Evolutionary conservation across 2,329 filamentous ascomycete species (phyloP).

Genomic region (Bipolaris victoriae): DNA sequence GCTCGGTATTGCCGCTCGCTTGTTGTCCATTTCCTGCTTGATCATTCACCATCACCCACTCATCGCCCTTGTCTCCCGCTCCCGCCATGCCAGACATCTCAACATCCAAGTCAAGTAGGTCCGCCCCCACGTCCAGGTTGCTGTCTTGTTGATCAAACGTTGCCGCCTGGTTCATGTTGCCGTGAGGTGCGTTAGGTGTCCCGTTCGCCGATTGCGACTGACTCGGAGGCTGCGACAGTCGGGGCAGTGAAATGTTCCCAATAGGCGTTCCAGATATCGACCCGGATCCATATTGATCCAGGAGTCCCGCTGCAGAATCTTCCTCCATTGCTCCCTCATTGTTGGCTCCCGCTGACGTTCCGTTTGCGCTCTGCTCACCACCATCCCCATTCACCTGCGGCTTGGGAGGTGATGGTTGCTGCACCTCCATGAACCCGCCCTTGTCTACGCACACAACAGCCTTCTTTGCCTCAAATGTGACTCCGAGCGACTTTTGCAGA

Average conservation of each 20-base stretch:
- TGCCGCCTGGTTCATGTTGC: conserved; percentile 29
- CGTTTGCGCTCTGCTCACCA: conserved; percentile 35
- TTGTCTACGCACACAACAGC: conserved; percentile 75
- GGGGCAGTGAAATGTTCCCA: conserved; percentile 67
- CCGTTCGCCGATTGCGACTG: conserved; percentile 64
- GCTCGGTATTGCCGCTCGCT: conserved; percentile 21
- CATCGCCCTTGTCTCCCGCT: conserved; percentile 41
- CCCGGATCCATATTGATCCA: conserved; percentile 72
- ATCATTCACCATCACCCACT: conserved; percentile 47
- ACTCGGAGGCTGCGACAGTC: conserved; percentile 57
- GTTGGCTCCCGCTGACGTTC: conserved; percentile 41
- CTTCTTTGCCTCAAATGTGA: conserved; percentile 68
- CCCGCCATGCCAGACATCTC: conserved; percentile 65
- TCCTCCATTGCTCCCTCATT: conserved; percentile 44
- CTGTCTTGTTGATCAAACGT: conserved; percentile 34
- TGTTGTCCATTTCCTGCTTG: conserved; percentile 29
- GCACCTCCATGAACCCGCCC: conserved; percentile 72
- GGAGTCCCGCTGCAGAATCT: conserved; percentile 62
- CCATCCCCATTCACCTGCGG: conserved; percentile 42
- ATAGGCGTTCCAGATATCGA: conserved; percentile 66
- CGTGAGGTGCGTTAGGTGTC: conserved; percentile 56
- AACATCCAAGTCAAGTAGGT: conserved; percentile 54
- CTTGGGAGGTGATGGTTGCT: conserved; percentile 37
- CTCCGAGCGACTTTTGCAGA: conserved; percentile 73
- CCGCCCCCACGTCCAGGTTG: conserved; percentile 38